Evolutionary conservation across 2,329 filamentous ascomycete genomes (phyloP).

Genomic region (Talaromyces sp.): DNA sequence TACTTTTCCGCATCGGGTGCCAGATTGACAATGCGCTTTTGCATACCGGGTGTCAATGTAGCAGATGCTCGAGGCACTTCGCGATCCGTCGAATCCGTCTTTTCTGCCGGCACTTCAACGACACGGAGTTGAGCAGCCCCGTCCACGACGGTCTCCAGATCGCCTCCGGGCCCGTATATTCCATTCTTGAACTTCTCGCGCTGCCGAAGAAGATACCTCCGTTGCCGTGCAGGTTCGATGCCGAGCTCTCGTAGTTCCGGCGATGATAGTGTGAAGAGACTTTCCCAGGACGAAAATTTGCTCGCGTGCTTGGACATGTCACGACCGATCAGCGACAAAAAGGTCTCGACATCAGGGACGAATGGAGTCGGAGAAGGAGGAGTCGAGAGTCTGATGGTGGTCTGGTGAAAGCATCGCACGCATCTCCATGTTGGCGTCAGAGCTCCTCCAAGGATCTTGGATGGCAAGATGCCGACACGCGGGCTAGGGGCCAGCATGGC

Average conservation of each 20-base stretch:
- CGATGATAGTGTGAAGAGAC: slow-evolving; percentile 77
- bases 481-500: slow-evolving; percentile 27
- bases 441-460: slow-evolving; percentile 16
- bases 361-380: slow-evolving; percentile 74
- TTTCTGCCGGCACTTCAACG: slow-evolving; percentile 48
- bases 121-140: slow-evolving; percentile 55
- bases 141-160: slow-evolving; percentile 67
- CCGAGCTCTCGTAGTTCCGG: slow-evolving; percentile 75
- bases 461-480: slow-evolving; percentile 21
- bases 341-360: slow-evolving; percentile 77
- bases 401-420: slow-evolving; percentile 39
- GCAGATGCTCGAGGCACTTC: slow-evolving; percentile 42
- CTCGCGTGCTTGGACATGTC: slow-evolving; percentile 72
- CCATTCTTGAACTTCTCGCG: slow-evolving; percentile 77
- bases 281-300: slow-evolving; percentile 88
- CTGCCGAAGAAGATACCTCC: slow-evolving; percentile 83
- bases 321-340: slow-evolving; percentile 87
- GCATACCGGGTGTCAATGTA: slow-evolving; percentile 50
- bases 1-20: slow-evolving; percentile 52
- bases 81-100: slow-evolving; percentile 15
- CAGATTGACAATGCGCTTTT: slow-evolving; percentile 58
- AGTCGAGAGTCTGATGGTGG: slow-evolving; percentile 31
- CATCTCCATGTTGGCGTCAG: slow-evolving; percentile 21
- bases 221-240: slow-evolving; percentile 75
- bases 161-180: slow-evolving; percentile 74